phyloP scores from a whole-genome alignment of 495 filamentous ascomycete genomes.

The Podospora pseudocomata region DNA sequence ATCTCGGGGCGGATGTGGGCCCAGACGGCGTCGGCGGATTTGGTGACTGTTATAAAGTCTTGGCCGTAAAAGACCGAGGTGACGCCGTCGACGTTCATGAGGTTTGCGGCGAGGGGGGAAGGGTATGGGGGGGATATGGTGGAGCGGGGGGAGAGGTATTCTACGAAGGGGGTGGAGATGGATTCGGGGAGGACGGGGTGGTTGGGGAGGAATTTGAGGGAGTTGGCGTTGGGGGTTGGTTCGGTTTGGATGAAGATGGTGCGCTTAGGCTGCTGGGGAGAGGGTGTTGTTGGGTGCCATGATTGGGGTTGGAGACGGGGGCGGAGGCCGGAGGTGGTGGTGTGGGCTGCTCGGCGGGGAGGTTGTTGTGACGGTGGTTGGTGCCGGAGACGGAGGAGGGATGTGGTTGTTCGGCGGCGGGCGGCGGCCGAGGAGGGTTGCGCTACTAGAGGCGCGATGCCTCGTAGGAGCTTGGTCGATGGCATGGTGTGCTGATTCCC shows the following conservation, averaged over 20 bases:
- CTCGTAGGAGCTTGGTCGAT: constrained; percentile 26
- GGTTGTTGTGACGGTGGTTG: constrained; percentile 11
- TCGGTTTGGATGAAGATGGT: constrained; percentile 98
- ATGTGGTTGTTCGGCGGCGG: constrained; percentile 13
- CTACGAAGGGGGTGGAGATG: constrained; percentile 41
- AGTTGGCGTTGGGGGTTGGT: constrained; percentile 84
- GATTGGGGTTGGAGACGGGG: constrained; percentile 17
- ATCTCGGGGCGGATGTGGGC: constrained; percentile 92
- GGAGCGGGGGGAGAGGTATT: constrained; percentile 60
- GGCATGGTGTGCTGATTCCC: constrained; percentile 15
- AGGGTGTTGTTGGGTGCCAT: constrained; percentile 5
- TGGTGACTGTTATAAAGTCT: constrained; percentile 96
- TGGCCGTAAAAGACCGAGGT: constrained; percentile 90
- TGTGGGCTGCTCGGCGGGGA: constrained; percentile 15
- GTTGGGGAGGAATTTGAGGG: constrained; percentile 92
- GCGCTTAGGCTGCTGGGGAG: constrained; percentile 38
- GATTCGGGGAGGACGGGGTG: constrained; percentile 70
- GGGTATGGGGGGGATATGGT: constrained; percentile 86
- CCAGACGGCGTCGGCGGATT: constrained; percentile 83
- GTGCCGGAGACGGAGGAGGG: constrained; percentile 24
- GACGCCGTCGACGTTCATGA: constrained; percentile 88
- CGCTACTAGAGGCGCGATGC: constrained; percentile 29
- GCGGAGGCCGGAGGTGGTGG: constrained; percentile 16
- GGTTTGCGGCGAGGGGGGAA: constrained; percentile 84
- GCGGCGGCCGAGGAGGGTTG: constrained; percentile 13